These are phyloP conservation scores for Elsinoe australis DNA, from an alignment of 2,329 filamentous ascomycete species.

Conservation along the genomic window DNA sequence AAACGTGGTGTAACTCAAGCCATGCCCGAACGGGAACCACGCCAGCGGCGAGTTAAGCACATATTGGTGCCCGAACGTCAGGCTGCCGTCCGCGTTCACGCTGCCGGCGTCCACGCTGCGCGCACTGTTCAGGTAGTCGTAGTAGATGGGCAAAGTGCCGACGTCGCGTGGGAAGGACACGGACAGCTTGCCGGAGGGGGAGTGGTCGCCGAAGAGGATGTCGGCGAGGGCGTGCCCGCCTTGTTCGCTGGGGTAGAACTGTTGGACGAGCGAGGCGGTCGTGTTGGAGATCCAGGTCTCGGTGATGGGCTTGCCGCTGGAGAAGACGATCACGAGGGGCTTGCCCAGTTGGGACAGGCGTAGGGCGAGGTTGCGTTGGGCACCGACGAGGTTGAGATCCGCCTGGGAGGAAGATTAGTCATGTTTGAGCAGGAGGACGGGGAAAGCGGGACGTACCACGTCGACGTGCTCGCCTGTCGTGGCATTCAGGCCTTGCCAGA, in stretches of 20 bases:
- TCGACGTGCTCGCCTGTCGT: constrained; percentile 72
- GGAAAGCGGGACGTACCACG: constrained; percentile 28
- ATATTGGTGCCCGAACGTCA: constrained; percentile 59
- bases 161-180: constrained; percentile 62
- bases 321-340: constrained; percentile 61
- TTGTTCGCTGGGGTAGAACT: constrained; percentile 67
- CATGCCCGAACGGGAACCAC: constrained; percentile 60
- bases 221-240: constrained; percentile 60
- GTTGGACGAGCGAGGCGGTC: constrained; percentile 60
- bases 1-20: constrained; percentile 58
- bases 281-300: constrained; percentile 63
- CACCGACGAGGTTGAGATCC: constrained; percentile 59
- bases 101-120: constrained; percentile 49
- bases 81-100: constrained; percentile 50
- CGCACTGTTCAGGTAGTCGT: constrained; percentile 64
- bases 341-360: constrained; percentile 61
- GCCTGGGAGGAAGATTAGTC: constrained; percentile 26
- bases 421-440: neutral
- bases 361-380: constrained; percentile 58
- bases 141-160: constrained; percentile 61
- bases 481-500: constrained; percentile 63
- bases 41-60: constrained; percentile 54
- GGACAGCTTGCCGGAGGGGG: constrained; percentile 58
- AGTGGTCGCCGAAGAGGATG: constrained; percentile 56
- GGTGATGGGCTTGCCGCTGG: constrained; percentile 63